Percentiles rank a stretch among this genome's conserved stretches.
Conservation (phyloP, 148 eudicot species). For the Persicaria tinctoria region DNA sequence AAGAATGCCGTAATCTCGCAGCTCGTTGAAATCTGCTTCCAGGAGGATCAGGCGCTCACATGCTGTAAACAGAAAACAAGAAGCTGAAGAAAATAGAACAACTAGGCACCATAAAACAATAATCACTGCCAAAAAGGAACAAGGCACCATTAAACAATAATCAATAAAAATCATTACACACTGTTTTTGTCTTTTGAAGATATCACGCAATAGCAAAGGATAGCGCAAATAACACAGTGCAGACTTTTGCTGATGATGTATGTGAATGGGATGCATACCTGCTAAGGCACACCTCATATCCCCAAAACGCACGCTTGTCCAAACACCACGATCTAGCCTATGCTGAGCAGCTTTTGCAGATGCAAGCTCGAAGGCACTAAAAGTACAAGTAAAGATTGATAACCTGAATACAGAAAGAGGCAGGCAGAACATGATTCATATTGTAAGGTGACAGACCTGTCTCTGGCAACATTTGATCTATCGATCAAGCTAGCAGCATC, state of each 20-base stretch:
- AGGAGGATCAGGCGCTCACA: slow-evolving; percentile 81
- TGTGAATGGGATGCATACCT: slow-evolving; percentile 26
- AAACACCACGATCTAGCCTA: slow-evolving; percentile 82
- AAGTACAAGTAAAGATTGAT: slow-evolving; percentile 7
- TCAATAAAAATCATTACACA: too few relatives aligned
- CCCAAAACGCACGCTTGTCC: slow-evolving; percentile 87
- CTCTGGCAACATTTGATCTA: slow-evolving; percentile 32
- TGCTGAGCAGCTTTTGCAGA: slow-evolving; percentile 92
- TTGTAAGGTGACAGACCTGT: slow-evolving; percentile 27
- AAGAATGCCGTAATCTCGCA: slow-evolving; percentile 74
- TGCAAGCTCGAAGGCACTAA: slow-evolving; percentile 64
- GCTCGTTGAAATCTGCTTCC: slow-evolving; percentile 50
- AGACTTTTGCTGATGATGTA: neutral
- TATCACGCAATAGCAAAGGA: neutral
- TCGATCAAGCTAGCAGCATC: slow-evolving; percentile 58
- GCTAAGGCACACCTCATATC: slow-evolving; percentile 87
- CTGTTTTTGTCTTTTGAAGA: neutral
- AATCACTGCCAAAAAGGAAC: neutral
- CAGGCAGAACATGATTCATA: neutral
- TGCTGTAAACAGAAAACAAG: slow-evolving; percentile 35
- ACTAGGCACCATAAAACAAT: neutral
- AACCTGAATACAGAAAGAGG: slow-evolving; percentile 6
- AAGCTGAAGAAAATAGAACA: neutral
- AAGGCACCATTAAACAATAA: neutral
- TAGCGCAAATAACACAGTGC: neutral